phyloP scores from a whole-genome alignment of 139 green algal species.

The Choricystis sp. region DNA sequence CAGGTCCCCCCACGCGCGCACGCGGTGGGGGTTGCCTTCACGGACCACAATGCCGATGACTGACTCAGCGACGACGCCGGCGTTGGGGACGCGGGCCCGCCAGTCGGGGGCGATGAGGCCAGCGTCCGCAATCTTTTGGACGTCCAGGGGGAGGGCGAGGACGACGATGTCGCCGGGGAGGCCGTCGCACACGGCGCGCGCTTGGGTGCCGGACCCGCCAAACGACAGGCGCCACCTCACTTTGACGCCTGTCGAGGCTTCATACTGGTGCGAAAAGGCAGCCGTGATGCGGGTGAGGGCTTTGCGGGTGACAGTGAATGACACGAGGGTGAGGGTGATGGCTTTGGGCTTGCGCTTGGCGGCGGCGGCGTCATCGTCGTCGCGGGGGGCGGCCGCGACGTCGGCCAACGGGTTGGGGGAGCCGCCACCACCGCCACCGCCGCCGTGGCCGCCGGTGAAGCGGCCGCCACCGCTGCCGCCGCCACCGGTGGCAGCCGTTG shows the following conservation, averaged over 20 bases:
- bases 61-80: constrained; percentile 24
- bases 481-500: too few relatives aligned
- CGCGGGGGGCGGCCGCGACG: too few relatives aligned
- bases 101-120: constrained; percentile 42
- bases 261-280: constrained; percentile 19
- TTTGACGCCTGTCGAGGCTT: constrained; percentile 22
- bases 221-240: constrained; percentile 64
- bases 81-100: constrained; percentile 31
- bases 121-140: constrained; percentile 52
- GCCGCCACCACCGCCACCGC: too few relatives aligned
- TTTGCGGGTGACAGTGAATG: constrained; percentile 57
- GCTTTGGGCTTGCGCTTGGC: not conserved
- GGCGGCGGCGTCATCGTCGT: not conserved
- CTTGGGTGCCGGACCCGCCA: constrained; percentile 54
- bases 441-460: too few relatives aligned
- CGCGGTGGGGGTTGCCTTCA: constrained; percentile 49
- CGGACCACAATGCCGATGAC: constrained; percentile 40
- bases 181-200: constrained; percentile 59
- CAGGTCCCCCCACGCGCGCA: constrained; percentile 58
- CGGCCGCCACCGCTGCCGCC: not conserved
- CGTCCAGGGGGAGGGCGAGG: constrained; percentile 62
- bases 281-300: constrained; percentile 17
- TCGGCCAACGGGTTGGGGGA: too few relatives aligned
- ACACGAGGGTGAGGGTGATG: constrained; percentile 47
- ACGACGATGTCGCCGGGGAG: constrained; percentile 59